phyloP scores from a whole-genome alignment of 306 rosid species.

The Cicer pinnatifidum region DNA sequence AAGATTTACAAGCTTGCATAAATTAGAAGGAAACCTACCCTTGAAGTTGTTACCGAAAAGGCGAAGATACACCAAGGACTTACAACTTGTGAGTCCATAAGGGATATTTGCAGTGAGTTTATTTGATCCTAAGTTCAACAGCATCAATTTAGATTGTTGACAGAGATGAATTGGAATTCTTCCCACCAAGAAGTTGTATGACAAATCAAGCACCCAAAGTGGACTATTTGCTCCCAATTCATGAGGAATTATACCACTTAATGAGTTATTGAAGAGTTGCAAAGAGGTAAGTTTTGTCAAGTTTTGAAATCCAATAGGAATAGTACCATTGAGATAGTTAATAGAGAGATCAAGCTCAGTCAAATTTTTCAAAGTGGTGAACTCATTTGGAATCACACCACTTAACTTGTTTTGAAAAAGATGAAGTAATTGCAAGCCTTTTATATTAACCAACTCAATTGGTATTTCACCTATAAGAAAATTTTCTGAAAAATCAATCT shows the following conservation, averaged over 20 bases:
- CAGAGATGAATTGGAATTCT: constrained; percentile 71
- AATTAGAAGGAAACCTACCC: constrained; percentile 67
- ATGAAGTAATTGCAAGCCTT: constrained; percentile 56
- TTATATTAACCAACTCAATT: constrained; percentile 57
- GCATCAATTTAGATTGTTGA: constrained; percentile 54
- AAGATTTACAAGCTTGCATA: constrained; percentile 65
- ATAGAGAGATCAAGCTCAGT: constrained; percentile 74
- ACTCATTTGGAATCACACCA: constrained; percentile 71
- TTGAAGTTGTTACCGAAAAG: constrained; percentile 59
- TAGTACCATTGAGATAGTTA: constrained; percentile 63
- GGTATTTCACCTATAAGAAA: constrained; percentile 66
- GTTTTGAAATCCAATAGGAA: constrained; percentile 66
- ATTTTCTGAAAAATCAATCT: constrained; percentile 84
- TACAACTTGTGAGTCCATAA: constrained; percentile 52
- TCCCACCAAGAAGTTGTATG: constrained; percentile 63
- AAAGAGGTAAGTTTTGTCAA: constrained; percentile 53
- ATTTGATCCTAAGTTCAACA: constrained; percentile 68
- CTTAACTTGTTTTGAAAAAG: constrained; percentile 74
- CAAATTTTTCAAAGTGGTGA: constrained; percentile 62
- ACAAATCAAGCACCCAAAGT: constrained; percentile 83
- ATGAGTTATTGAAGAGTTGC: constrained; percentile 71
- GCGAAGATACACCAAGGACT: constrained; percentile 64
- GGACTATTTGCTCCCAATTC: constrained; percentile 62
- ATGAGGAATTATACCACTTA: constrained; percentile 68
- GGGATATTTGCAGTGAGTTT: constrained; percentile 64